phyloP scores from a whole-genome alignment of 1,139 yeast genomes.

The Trichomonascaceae sp. region DNA sequence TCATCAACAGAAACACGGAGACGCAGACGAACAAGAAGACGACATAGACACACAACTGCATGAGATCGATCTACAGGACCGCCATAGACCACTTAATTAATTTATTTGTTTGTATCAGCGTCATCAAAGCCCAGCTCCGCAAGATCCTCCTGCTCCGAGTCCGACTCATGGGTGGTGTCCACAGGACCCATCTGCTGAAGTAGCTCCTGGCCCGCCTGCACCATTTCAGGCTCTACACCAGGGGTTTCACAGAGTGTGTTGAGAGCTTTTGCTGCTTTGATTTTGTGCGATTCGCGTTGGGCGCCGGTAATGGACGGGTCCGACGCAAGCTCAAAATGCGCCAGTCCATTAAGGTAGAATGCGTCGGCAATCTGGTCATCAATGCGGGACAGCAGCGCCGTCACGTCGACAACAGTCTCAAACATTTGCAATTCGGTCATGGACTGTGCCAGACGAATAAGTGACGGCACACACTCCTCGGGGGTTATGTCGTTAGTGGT shows the following conservation, averaged over 20 bases:
- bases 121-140: constrained; percentile 8
- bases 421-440: constrained; percentile 58
- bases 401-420: constrained; percentile 49
- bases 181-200: constrained; percentile 24
- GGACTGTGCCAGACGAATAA: constrained; percentile 49
- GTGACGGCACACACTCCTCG: constrained; percentile 41
- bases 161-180: constrained; percentile 4
- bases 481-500: constrained; percentile 15
- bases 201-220: constrained; percentile 16
- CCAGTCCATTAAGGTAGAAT: constrained; percentile 70
- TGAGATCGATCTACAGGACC: too few species aligned
- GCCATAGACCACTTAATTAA: too few species aligned
- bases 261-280: too few species aligned
- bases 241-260: too few species aligned
- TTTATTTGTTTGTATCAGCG: too few species aligned
- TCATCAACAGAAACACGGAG: not conserved
- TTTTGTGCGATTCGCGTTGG: too few species aligned
- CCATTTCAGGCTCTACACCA: constrained; percentile 21
- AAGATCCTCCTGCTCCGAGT: constrained; percentile 9
- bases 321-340: constrained; percentile 42
- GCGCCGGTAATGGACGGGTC: too few species aligned
- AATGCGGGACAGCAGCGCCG: constrained; percentile 52
- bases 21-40: constrained; percentile 1
- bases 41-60: too few species aligned
- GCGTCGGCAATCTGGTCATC: constrained; percentile 76